Conservation (phyloP, 2,329 filamentous ascomycete species). For the Thelonectria olida region DNA sequence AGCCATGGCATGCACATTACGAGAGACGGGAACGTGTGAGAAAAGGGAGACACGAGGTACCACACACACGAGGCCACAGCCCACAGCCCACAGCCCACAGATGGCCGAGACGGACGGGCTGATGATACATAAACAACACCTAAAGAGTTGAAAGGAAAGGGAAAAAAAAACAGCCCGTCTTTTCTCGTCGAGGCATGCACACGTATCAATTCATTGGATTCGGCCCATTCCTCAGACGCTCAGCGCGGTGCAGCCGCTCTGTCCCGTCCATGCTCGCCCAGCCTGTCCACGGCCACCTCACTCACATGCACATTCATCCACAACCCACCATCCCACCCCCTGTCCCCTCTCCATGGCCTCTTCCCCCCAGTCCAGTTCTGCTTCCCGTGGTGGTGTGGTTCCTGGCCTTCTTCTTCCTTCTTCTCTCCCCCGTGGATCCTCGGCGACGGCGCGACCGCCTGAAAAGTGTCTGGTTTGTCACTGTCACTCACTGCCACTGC, state of each 20-base stretch:
- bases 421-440: background rate
- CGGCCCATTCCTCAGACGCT: background rate
- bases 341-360: too few relatives aligned
- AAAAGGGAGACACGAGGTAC: too few relatives aligned
- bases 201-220: background rate
- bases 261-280: background rate
- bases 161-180: background rate
- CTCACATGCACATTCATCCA: background rate
- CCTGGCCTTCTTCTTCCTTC: background rate
- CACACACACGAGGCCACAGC: too few relatives aligned
- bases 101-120: background rate
- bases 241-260: background rate
- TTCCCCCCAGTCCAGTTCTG: too few relatives aligned
- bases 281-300: background rate
- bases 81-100: background rate
- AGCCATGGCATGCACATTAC: background rate
- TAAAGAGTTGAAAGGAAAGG: background rate
- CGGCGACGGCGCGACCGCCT: constrained; percentile 6
- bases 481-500: background rate
- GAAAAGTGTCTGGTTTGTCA: background rate
- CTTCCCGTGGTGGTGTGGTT: background rate
- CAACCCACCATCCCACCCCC: background rate
- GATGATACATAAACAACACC: background rate
- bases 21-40: too few relatives aligned
- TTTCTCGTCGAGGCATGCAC: background rate